A percentile compares a stretch with the other conserved stretches of the same genome.
These are phyloP conservation scores for Blepharisma japonicum DNA, from an alignment of 73 alveolate species.

Conservation along the genomic window DNA sequence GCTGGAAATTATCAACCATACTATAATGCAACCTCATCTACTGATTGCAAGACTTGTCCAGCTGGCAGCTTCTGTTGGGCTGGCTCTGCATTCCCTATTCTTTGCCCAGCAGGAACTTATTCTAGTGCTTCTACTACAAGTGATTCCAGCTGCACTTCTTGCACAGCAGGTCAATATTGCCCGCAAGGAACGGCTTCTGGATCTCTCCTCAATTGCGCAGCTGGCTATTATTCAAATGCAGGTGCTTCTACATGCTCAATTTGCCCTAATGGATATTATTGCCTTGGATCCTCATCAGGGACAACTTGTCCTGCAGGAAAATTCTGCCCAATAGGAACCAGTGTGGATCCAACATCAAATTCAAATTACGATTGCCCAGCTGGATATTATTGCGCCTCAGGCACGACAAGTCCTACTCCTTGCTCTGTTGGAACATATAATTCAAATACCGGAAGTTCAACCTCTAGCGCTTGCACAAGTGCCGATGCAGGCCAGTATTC, in stretches of 20 bases:
- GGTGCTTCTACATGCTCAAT: constrained; percentile 39
- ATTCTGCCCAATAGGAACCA: constrained; percentile 40
- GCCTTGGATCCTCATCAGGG: constrained; percentile 36
- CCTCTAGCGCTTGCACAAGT: constrained; percentile 35
- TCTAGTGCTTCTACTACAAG: constrained; percentile 33
- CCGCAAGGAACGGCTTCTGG: constrained; percentile 36
- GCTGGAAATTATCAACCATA: constrained; percentile 34
- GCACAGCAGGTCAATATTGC: constrained; percentile 55
- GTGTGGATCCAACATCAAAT: constrained; percentile 3
- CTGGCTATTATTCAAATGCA: constrained; percentile 49
- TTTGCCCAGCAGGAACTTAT: constrained; percentile 60
- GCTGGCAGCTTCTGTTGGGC: constrained; percentile 42
- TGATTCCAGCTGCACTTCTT: constrained; percentile 33
- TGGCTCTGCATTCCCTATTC: constrained; percentile 51
- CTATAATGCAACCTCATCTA: constrained; percentile 37
- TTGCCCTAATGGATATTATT: constrained; percentile 51
- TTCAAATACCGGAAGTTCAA: background rate
- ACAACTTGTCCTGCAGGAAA: constrained; percentile 35
- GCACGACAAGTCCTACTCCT: constrained; percentile 39
- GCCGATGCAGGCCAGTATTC: constrained; percentile 53
- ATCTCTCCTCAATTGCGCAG: constrained; percentile 32
- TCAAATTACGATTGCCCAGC: constrained; percentile 48
- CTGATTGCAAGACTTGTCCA: constrained; percentile 44
- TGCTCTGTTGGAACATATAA: constrained; percentile 54
- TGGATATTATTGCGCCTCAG: constrained; percentile 53